Percentiles rank a stretch among this genome's conserved stretches.
phyloP scores from a whole-genome alignment of 805 yeast species.

The Osmozyma mogii region DNA sequence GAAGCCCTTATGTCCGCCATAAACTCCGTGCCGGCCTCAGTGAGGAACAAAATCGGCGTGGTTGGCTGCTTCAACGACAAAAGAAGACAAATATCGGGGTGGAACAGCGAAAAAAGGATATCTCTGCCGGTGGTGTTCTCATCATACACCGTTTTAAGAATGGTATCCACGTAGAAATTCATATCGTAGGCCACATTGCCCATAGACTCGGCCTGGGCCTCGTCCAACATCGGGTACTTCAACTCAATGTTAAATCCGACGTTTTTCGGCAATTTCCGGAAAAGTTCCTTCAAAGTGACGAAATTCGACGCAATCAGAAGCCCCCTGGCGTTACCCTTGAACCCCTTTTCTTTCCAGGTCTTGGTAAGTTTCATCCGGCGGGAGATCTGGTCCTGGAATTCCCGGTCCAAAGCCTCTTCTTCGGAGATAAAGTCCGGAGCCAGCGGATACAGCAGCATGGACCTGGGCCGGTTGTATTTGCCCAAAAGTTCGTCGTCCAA shows the following conservation, averaged over 20 bases:
- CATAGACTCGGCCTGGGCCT: constrained; percentile 81
- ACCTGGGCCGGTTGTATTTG: constrained; percentile 28
- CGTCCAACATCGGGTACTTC: constrained; percentile 93
- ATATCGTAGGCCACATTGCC: constrained; percentile 77
- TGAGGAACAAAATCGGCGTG: constrained; percentile 81
- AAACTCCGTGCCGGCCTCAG: constrained; percentile 76
- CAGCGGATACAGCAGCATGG: constrained; percentile 31
- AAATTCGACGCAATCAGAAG: constrained; percentile 84
- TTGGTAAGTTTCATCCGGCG: constrained; percentile 80
- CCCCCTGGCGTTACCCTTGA: constrained; percentile 91
- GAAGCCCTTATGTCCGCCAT: constrained; percentile 90
- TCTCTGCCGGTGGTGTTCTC: constrained; percentile 76
- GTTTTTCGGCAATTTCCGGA: constrained; percentile 67
- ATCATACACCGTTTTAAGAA: constrained; percentile 64
- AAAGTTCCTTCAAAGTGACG: constrained; percentile 79
- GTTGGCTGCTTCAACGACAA: constrained; percentile 88
- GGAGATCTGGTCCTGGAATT: constrained; percentile 29
- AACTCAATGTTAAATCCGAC: constrained; percentile 94
- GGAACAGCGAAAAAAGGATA: constrained; percentile 85
- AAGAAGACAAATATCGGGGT: constrained; percentile 85
- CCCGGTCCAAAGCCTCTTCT: constrained; percentile 31
- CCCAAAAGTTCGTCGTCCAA: constrained; percentile 30
- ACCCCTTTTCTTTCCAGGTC: constrained; percentile 78
- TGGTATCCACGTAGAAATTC: constrained; percentile 84
- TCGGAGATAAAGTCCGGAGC: constrained; percentile 21